These are phyloP conservation scores for Penicillium sp. DNA, from an alignment of 2,329 filamentous ascomycete genomes.

Conservation along the genomic window DNA sequence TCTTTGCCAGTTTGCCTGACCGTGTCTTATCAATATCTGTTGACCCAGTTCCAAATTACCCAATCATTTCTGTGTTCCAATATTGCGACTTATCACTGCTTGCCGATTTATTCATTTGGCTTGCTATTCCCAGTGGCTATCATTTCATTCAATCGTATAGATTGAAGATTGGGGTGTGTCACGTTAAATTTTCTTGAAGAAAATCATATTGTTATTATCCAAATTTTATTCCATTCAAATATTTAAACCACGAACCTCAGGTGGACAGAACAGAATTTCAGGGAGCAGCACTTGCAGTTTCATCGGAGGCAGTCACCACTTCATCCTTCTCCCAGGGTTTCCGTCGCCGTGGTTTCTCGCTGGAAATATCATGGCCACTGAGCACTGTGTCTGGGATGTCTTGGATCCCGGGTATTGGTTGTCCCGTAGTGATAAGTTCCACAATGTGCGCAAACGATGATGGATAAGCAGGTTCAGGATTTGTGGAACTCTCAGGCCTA, in stretches of 20 bases:
- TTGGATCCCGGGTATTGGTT: constrained; percentile 81
- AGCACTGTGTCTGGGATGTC: constrained; percentile 81
- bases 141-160: constrained; percentile 6
- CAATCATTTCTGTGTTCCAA: constrained; percentile 10
- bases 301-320: neutral
- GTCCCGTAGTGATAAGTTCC: constrained; percentile 76
- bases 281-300: constrained; percentile 5
- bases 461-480: constrained; percentile 65
- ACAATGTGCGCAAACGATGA: constrained; percentile 83
- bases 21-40: constrained; percentile 1
- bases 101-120: constrained; percentile 22
- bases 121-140: constrained; percentile 13
- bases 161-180: constrained; percentile 4
- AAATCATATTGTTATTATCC: constrained; percentile 16
- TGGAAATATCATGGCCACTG: constrained; percentile 63
- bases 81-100: constrained; percentile 13
- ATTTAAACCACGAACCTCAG: neutral
- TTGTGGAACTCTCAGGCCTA: constrained; percentile 4
- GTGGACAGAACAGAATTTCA: neutral
- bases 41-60: neutral
- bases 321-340: constrained; percentile 79
- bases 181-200: constrained; percentile 8
- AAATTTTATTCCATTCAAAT: constrained; percentile 7
- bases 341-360: constrained; percentile 54
- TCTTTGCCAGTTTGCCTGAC: neutral